These are phyloP conservation scores for Glaciozyma antarctica DNA, from an alignment of 768 basidiomycete species.

Conservation along the genomic window DNA sequence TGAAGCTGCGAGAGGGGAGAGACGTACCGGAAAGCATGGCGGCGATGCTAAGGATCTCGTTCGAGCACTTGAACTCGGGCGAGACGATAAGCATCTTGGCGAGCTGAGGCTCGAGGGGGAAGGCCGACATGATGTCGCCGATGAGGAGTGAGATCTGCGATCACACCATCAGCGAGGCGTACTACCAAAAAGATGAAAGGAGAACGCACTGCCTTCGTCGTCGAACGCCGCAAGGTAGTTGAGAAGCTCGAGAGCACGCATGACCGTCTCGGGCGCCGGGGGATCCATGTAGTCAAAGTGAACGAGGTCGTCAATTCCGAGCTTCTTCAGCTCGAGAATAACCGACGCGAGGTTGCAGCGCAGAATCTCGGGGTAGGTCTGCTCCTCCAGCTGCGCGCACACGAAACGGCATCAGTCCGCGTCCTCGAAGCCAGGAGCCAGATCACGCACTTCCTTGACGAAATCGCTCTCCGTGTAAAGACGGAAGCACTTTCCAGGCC, in stretches of 20 bases:
- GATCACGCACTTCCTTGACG: conserved; percentile 53
- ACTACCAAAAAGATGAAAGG: background rate
- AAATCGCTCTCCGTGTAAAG: conserved; percentile 96
- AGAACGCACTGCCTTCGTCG: conserved; percentile 61
- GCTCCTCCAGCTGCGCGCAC: conserved; percentile 64
- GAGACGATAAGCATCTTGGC: conserved; percentile 89
- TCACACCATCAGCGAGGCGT: background rate
- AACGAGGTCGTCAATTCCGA: conserved; percentile 83
- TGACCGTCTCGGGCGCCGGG: conserved; percentile 88
- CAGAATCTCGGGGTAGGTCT: conserved; percentile 93
- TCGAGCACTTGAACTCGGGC: conserved; percentile 90
- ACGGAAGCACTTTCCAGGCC: conserved; percentile 94
- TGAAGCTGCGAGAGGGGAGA: background rate
- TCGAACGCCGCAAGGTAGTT: conserved; percentile 88
- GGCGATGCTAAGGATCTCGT: conserved; percentile 87
- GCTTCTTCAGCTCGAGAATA: conserved; percentile 84
- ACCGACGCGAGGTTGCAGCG: conserved; percentile 87
- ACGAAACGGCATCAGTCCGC: background rate
- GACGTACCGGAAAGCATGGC: conserved; percentile 84
- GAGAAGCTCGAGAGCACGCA: conserved; percentile 88
- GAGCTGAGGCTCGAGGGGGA: conserved; percentile 96
- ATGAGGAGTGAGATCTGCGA: conserved; percentile 59
- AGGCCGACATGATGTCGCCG: conserved; percentile 90
- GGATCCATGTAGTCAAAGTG: conserved; percentile 52
- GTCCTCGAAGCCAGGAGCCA: background rate